Percentiles rank a stretch among this genome's conserved stretches.
These are phyloP conservation scores for Phaeodactylum tricornutum DNA, from an alignment of 108 stramenopile genomes.

Conservation along the genomic window DNA sequence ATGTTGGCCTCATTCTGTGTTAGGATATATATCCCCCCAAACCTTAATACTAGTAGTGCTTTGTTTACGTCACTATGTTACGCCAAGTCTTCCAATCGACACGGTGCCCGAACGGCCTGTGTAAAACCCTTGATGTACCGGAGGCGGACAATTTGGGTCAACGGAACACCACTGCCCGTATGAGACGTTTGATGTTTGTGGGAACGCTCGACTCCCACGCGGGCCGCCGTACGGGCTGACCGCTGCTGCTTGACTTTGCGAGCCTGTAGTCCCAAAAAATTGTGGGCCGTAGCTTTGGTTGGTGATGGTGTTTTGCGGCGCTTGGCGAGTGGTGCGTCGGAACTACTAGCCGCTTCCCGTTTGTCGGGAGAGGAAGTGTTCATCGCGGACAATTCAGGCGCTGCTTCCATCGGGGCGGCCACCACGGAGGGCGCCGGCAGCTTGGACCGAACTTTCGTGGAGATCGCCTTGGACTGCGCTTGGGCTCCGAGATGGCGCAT, in stretches of 20 bases:
- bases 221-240: slow-evolving; percentile 41
- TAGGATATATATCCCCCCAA: too few species aligned
- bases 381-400: too few species aligned
- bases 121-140: slow-evolving; percentile 81
- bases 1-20: too few species aligned
- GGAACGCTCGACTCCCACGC: slow-evolving; percentile 48
- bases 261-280: slow-evolving; percentile 60
- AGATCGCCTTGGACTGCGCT: too few species aligned
- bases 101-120: slow-evolving; percentile 66
- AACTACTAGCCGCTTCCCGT: too few species aligned
- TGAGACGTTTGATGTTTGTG: slow-evolving; percentile 47
- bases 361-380: too few species aligned
- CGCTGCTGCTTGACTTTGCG: slow-evolving; percentile 48
- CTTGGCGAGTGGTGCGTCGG: background rate
- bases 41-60: too few species aligned
- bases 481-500: too few species aligned
- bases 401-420: too few species aligned
- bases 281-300: slow-evolving; percentile 8
- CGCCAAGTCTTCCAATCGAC: slow-evolving; percentile 49
- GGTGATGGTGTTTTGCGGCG: background rate
- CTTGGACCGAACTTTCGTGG: too few species aligned
- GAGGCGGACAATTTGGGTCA: slow-evolving; percentile 62
- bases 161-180: slow-evolving; percentile 59
- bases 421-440: too few species aligned
- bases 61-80: too few species aligned